These are phyloP conservation scores for Hypoxylon perforatum DNA, from an alignment of 495 filamentous ascomycete species.

Conservation along the genomic window DNA sequence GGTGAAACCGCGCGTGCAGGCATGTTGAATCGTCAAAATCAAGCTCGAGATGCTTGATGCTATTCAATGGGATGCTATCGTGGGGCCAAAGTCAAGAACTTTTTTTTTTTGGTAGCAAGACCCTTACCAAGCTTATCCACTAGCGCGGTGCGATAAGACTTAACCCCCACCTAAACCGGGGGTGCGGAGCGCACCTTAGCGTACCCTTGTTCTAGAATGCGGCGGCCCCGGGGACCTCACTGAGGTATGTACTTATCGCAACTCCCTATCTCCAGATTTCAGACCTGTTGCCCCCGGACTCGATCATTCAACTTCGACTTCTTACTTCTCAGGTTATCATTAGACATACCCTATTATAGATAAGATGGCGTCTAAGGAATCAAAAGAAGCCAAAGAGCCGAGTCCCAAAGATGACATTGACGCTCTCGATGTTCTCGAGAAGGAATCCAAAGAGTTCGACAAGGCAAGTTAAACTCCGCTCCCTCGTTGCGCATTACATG, in stretches of 20 bases:
- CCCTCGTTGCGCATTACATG: neutral
- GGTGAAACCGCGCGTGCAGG: conserved; percentile 76
- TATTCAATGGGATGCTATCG: conserved; percentile 12
- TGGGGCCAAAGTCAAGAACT: conserved; percentile 32
- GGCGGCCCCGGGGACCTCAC: too few species aligned
- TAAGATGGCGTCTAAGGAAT: conserved; percentile 26
- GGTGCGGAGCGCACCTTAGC: too few species aligned
- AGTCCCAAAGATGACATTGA: conserved; percentile 71
- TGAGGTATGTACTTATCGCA: conserved; percentile 18
- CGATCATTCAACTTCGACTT: conserved; percentile 2
- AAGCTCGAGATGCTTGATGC: neutral
- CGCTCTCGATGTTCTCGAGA: conserved; percentile 84
- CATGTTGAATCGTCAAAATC: conserved; percentile 35
- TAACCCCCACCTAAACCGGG: conserved; percentile 1
- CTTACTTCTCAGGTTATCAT: neutral
- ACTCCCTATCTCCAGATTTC: conserved; percentile 32
- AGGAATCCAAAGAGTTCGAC: conserved; percentile 87
- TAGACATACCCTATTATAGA: neutral
- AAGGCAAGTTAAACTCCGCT: conserved; percentile 73
- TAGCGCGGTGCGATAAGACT: conserved; percentile 15
- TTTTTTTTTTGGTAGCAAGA: conserved; percentile 32
- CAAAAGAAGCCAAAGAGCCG: conserved; percentile 16
- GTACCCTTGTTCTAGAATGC: too few species aligned
- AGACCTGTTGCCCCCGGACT: conserved; percentile 5
- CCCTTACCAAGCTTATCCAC: conserved; percentile 27